These are phyloP conservation scores for Fomes fomentarius DNA, from an alignment of 1,284 basidiomycete species.

Conservation along the genomic window DNA sequence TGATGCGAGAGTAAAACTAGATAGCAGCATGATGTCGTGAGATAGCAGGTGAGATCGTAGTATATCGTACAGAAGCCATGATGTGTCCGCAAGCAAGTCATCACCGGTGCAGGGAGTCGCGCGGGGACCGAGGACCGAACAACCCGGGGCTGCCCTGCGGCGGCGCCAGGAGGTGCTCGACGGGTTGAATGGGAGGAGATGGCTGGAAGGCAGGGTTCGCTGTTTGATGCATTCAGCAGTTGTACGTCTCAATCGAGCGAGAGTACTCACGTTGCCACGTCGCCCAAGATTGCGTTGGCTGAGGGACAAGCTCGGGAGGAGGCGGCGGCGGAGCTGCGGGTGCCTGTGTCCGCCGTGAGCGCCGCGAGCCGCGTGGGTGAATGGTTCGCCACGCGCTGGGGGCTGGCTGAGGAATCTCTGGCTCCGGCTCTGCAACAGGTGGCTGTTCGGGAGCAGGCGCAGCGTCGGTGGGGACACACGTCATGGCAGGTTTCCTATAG, in stretches of 20 bases:
- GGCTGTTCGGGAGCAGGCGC: constrained; percentile 21
- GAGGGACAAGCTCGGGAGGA: constrained; percentile 27
- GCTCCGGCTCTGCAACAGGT: constrained; percentile 19
- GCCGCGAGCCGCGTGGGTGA: constrained; percentile 32
- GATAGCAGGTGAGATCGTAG: constrained; percentile 10
- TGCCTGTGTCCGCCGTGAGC: constrained; percentile 31
- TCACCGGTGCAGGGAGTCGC: constrained; percentile 37
- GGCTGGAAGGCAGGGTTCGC: constrained; percentile 27
- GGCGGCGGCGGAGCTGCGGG: constrained; percentile 27
- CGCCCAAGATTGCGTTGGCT: constrained; percentile 50
- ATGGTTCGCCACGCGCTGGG: constrained; percentile 64
- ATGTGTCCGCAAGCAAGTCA: neutral
- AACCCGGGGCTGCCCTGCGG: constrained; percentile 57
- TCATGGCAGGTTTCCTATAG: constrained; percentile 52
- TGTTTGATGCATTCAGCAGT: constrained; percentile 6
- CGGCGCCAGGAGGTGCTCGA: constrained; percentile 53
- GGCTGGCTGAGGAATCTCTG: constrained; percentile 29
- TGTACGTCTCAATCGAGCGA: neutral
- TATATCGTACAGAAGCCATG: constrained; percentile 3
- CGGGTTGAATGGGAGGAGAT: constrained; percentile 47
- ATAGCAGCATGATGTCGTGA: constrained; percentile 18
- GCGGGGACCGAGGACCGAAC: constrained; percentile 65
- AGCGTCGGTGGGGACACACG: constrained; percentile 23
- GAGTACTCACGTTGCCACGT: constrained; percentile 68
- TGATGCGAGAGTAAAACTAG: constrained; percentile 1